phyloP scores from a whole-genome alignment of 2,329 filamentous ascomycete species.

The Xylaria sp. region DNA sequence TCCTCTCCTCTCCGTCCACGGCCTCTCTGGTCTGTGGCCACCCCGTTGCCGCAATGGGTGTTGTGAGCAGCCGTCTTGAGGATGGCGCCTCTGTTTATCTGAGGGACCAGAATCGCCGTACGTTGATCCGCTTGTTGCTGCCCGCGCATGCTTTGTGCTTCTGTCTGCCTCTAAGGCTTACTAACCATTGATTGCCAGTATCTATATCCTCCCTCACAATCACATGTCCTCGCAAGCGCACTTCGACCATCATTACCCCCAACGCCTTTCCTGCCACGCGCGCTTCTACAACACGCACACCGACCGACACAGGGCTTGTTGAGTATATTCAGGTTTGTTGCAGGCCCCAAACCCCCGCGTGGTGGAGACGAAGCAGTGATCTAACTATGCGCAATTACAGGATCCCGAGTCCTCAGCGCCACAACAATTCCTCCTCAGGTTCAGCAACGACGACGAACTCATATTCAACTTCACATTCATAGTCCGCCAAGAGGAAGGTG shows the following conservation, averaged over 20 bases:
- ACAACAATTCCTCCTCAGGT: slow-evolving; percentile 85
- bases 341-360: slow-evolving; percentile 26
- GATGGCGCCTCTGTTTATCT: slow-evolving; percentile 84
- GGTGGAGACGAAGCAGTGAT: slow-evolving; percentile 31
- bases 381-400: slow-evolving; percentile 58
- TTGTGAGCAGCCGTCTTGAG: slow-evolving; percentile 87
- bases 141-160: slow-evolving; percentile 33
- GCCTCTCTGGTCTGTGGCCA: slow-evolving; percentile 46
- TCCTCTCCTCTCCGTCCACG: slow-evolving; percentile 35
- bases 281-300: slow-evolving; percentile 76
- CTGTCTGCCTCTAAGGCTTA: background rate
- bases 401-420: slow-evolving; percentile 75
- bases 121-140: slow-evolving; percentile 45
- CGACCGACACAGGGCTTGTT: slow-evolving; percentile 78
- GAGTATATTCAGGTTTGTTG: slow-evolving; percentile 89
- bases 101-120: slow-evolving; percentile 91
- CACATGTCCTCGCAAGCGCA: slow-evolving; percentile 81
- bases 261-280: slow-evolving; percentile 89
- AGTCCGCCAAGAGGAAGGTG: slow-evolving; percentile 69
- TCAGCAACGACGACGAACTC: slow-evolving; percentile 91
- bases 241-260: slow-evolving; percentile 80
- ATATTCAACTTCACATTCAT: slow-evolving; percentile 94
- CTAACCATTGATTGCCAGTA: slow-evolving; percentile 65
- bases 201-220: slow-evolving; percentile 86
- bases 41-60: slow-evolving; percentile 75